These are phyloP conservation scores for Microbotryum scabiosae DNA, from an alignment of 1,284 basidiomycete species.

Conservation along the genomic window DNA sequence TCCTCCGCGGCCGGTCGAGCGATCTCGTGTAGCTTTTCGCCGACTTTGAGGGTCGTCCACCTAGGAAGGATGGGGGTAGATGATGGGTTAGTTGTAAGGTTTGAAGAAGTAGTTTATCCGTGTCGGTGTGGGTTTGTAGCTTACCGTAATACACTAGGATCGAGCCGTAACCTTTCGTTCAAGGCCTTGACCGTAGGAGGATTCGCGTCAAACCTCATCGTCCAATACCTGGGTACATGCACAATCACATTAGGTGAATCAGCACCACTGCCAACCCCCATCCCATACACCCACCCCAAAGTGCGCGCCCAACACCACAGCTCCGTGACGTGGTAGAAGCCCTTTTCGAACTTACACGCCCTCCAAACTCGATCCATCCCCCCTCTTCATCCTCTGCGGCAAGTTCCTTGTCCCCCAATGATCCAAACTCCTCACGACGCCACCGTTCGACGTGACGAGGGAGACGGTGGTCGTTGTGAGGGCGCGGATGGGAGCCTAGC, in stretches of 20 bases:
- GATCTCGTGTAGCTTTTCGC: constrained; percentile 15
- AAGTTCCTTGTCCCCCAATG: constrained; percentile 31
- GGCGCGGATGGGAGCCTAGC: constrained; percentile 29
- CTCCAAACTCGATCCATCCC: neutral
- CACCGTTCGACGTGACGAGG: constrained; percentile 29
- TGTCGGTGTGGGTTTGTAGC: neutral
- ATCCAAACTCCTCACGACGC: constrained; percentile 32
- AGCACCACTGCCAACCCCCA: neutral
- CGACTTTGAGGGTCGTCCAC: constrained; percentile 29
- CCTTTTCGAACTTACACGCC: constrained; percentile 26
- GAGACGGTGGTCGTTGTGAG: constrained; percentile 25
- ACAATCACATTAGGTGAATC: neutral
- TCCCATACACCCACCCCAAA: neutral
- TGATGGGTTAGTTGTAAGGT: neutral
- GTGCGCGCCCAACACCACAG: too few relatives aligned
- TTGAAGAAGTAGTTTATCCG: neutral
- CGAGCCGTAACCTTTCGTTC: constrained; percentile 28
- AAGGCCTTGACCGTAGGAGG: constrained; percentile 32
- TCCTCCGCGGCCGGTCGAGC: constrained; percentile 5
- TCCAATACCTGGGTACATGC: constrained; percentile 26
- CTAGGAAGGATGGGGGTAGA: neutral
- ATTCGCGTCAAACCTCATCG: constrained; percentile 34
- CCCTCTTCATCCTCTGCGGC: constrained; percentile 23
- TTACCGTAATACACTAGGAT: constrained; percentile 34
- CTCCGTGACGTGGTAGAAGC: too few relatives aligned